Evolutionary conservation across 345 rosid species (phyloP).

Genomic region (Eucalyptus marginata): DNA sequence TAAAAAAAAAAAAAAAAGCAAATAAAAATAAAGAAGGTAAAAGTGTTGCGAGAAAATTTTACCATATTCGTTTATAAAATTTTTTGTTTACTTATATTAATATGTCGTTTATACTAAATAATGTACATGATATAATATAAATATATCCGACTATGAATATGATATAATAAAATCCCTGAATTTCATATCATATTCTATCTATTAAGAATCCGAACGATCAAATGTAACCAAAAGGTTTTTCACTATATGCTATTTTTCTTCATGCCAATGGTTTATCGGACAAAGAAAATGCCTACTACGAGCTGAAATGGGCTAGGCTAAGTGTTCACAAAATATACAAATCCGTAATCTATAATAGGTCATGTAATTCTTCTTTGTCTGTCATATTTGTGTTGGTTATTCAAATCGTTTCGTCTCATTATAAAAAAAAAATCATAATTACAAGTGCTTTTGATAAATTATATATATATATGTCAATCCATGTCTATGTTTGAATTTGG

Average conservation of each 20-base stretch:
- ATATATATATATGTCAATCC: background rate
- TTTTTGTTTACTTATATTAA: too few species aligned
- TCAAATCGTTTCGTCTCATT: background rate
- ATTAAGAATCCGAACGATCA: fast-evolving
- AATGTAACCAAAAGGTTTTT: too few species aligned
- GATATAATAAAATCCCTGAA: fast-evolving
- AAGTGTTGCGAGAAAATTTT: too few species aligned
- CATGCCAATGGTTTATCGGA: background rate
- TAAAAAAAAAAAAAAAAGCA: too few species aligned
- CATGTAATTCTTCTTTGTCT: background rate
- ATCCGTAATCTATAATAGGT: background rate
- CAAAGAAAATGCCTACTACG: background rate
- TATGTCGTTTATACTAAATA: fast-evolving
- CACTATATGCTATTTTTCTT: background rate
- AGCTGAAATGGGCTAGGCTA: background rate
- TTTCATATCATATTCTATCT: too few species aligned
- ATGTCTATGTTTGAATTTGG: background rate
- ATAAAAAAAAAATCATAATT: background rate
- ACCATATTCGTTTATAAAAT: too few species aligned
- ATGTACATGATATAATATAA: too few species aligned
- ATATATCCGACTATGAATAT: fast-evolving
- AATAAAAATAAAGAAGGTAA: too few species aligned
- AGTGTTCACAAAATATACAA: background rate
- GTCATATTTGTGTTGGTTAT: background rate
- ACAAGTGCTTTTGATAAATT: background rate